A percentile compares a stretch with the other conserved stretches of the same genome.
These are phyloP conservation scores for Raddia distichophylla DNA, from an alignment of 176 grass and related monocot species.

Conservation along the genomic window DNA sequence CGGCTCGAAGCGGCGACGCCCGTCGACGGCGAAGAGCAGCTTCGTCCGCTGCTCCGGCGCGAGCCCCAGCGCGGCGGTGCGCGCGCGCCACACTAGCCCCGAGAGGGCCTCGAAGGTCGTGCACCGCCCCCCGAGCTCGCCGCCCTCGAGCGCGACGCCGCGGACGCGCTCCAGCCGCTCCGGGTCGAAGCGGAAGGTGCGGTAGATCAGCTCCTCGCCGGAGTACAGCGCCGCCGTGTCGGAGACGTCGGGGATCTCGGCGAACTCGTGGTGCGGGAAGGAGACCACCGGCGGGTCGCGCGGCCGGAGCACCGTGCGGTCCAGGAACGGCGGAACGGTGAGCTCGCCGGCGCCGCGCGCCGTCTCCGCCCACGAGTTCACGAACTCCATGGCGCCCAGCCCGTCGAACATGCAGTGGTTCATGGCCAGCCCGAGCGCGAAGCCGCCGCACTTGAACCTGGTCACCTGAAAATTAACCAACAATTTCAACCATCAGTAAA, in stretches of 20 bases:
- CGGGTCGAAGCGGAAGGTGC: conserved; percentile 78
- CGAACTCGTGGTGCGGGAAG: conserved; percentile 80
- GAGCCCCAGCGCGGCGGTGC: conserved; percentile 62
- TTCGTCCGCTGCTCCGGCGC: conserved; percentile 68
- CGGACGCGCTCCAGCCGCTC: conserved; percentile 66
- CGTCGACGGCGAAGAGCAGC: conserved; percentile 96
- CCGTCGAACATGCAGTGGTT: conserved; percentile 99
- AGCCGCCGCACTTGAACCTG: conserved; percentile 82
- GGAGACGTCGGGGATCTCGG: conserved; percentile 76
- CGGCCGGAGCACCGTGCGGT: conserved; percentile 61
- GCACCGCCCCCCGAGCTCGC: conserved; percentile 38
- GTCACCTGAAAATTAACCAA: conserved; percentile 58
- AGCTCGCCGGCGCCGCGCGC: conserved; percentile 67
- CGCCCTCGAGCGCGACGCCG: conserved; percentile 49
- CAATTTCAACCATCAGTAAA: neutral
- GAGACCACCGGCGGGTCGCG: conserved; percentile 60
- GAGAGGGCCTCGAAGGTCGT: conserved; percentile 93
- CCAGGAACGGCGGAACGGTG: conserved; percentile 67
- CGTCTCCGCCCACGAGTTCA: conserved; percentile 93
- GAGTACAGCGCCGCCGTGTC: conserved; percentile 55
- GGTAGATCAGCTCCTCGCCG: conserved; percentile 61
- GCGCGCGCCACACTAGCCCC: conserved; percentile 76
- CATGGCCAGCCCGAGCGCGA: conserved; percentile 74
- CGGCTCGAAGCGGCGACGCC: conserved; percentile 57
- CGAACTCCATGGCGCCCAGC: conserved; percentile 94